Base-by-base conservation (phyloP, 208 protist genomes). In the Leishmania lainsoni region DNA sequence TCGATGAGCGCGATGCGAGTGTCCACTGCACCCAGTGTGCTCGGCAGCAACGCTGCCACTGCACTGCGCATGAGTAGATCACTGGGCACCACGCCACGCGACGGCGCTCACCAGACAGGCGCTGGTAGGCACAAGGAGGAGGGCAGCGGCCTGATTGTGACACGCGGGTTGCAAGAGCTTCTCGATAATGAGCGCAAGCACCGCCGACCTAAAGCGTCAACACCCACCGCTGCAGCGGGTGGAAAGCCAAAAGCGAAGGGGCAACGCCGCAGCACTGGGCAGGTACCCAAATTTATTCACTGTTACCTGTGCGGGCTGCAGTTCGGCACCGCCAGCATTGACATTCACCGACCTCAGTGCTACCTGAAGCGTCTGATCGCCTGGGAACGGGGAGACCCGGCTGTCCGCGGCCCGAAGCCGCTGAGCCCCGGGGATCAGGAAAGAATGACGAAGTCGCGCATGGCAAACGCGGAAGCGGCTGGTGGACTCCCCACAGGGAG, bases 261-360 rank as follows among this genome's bases (percentile, higher is more conserved):
- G 3, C 80, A 72, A 17, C 73, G 75, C 12, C 78, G 83, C 4
- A 58, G 82, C 48, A 22, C 51, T 75, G 80, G 81, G 5, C 70
- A 86, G 76, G 75, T 82, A 1, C 95, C 95, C 0, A 94, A 92
- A 59, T 97, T 97, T 80, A 80, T 97, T 58, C 84, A 97, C 35
- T 98, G 95, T 81, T 98, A 98, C 78, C 86, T 98, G 20, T 98
- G 95, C 81, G 95, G 95, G 0, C 92, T 85, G 45, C 92, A 98
- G 90, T 98, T 98, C 74, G 91, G 95, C 78, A 89, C 86, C 20
- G 78, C 80, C 32, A 98, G 94, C 85, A 89, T 98, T 42, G 84
- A 81, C 78, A 96, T 98, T 80, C 97, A 98, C 75, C 95, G 94
- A n/a, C 94, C 92, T 35, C 94, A 98, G 89, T 98, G 97, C 79